Evolutionary conservation across 495 filamentous ascomycete species (phyloP), one percentile per base, ranked within the genome.

Genomic region (Chaetomium cochliodes): DNA sequence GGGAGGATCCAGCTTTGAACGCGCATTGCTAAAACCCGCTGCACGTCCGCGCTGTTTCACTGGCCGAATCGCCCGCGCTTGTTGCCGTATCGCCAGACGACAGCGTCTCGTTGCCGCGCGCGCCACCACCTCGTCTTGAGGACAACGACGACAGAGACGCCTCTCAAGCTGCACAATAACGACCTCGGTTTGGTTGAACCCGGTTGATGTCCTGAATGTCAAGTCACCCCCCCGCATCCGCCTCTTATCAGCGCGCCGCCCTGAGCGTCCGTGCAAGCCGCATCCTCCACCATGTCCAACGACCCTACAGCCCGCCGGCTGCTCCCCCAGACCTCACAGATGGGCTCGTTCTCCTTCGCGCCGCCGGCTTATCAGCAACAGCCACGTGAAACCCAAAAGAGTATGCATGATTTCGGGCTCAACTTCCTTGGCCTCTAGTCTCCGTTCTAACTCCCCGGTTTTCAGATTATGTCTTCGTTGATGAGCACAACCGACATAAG

Each of bases 401-500:
- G 86, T 89, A 74, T 75, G 86, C 67, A 33, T 22, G 49, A 42
- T 58, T 54, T 58, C 63, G 63, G 68, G 51, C 42, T 56, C 56
- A 50, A 6, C 12, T 46, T 18, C 28, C n/a, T 22, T 9, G 50
- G 37, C 16, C 2, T 20, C 49, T 8, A 3, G 18, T 50, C 28
- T 3, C 2, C 18, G 41, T 58, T 63, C 68, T 68, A 56, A 70
- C 70, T n/a, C n/a, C n/a, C 37, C 8, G 28, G 20, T 52, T 28
- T 65, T 28, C 67, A 97, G 93, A 97, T 72, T 98, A 97, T 90
- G 94, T 99, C 53, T 99, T 99, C 71, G 94, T 99, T 58, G 96
- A 99, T 76, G 94, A 99, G 77, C 93, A 99, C 74, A 99, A 98
- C 77, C 87, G 94, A 51, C 94, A 99, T 78, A 97, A 97, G 79